Evolutionary conservation across 305 asterid genomes (phyloP).

Genomic region (Fraxinus floribunda): DNA sequence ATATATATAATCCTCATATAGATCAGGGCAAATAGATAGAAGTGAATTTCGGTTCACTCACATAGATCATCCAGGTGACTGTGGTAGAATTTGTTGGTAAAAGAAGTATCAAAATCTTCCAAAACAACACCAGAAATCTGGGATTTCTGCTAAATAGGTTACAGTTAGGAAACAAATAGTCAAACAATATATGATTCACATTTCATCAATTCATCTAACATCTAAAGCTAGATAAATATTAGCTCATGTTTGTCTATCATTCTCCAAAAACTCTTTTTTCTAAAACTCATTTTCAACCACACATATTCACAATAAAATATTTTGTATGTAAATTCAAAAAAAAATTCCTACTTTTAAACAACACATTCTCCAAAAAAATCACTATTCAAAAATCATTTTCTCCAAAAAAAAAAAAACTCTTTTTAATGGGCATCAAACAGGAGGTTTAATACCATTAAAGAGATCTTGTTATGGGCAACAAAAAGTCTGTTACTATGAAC

Average conservation of each 20-base stretch:
- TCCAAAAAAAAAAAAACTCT: no score
- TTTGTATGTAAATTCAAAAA: no score
- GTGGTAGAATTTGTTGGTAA: constrained; percentile 86
- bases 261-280: no score
- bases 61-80: constrained; percentile 91
- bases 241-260: no score
- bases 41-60: constrained; percentile 44
- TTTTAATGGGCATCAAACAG: no score
- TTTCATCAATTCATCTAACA: constrained; percentile 1
- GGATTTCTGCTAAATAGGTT: constrained; percentile 60
- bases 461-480: neutral
- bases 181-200: constrained; percentile 12
- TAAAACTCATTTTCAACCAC: no score
- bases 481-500: neutral
- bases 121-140: constrained; percentile 75
- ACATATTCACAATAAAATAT: no score
- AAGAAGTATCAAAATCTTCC: constrained; percentile 88
- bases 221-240: neutral
- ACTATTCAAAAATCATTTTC: no score
- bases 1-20: neutral
- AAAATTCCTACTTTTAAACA: no score
- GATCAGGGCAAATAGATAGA: constrained; percentile 13
- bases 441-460: neutral
- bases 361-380: no score
- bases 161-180: constrained; percentile 19